A percentile compares a stretch with the other conserved stretches of the same genome.
phyloP scores from a whole-genome alignment of 768 basidiomycete species.

The Tricholoma hemisulphureum region DNA sequence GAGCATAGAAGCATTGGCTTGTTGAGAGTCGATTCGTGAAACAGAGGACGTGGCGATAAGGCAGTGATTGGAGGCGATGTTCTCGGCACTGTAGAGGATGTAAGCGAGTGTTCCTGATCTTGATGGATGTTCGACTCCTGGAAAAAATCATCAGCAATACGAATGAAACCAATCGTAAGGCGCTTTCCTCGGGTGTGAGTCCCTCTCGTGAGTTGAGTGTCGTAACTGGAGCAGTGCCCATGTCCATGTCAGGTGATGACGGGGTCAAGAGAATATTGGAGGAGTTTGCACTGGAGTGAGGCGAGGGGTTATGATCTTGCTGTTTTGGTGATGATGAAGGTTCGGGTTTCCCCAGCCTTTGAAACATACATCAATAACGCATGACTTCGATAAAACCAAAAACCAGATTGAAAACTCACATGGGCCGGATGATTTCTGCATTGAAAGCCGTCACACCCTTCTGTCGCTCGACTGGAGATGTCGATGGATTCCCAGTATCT shows the following conservation, averaged over 20 bases:
- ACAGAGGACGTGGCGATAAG: no score
- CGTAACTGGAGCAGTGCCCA: no score
- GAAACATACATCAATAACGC: not conserved
- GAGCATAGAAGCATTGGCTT: no score
- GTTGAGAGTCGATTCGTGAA: no score
- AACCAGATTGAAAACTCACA: not conserved
- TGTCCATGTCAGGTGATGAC: no score
- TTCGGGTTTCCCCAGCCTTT: not conserved
- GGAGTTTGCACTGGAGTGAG: not conserved
- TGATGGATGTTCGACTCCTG: not conserved
- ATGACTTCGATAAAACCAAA: no score
- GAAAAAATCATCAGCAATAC: no score
- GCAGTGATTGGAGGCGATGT: no score
- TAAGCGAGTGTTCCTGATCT: not conserved
- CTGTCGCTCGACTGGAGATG: no score
- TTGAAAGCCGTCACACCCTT: not conserved
- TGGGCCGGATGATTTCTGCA: not conserved
- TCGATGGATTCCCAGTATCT: no score
- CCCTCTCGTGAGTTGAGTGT: not conserved
- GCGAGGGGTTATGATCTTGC: not conserved
- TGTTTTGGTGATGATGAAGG: not conserved
- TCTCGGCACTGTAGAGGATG: no score
- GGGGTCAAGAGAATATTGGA: not conserved
- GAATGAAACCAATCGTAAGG: no score
- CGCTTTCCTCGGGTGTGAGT: not conserved